Base-by-base conservation (phyloP, 352 stramenopile species). In the Blastocystis sp. region DNA sequence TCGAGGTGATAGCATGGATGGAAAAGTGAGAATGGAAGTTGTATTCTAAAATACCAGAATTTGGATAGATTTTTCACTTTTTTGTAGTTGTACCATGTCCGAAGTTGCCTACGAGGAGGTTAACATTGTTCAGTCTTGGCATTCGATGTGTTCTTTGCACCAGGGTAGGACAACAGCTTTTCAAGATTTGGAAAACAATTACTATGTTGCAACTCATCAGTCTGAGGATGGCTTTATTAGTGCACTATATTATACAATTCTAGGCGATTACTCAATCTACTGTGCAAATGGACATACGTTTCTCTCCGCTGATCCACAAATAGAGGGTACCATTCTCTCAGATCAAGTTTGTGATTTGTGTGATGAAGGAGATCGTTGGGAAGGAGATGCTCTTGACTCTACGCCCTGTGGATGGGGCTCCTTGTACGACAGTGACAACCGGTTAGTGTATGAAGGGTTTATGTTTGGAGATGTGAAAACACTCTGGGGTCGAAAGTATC, bases 321-420 rank as follows among this genome's bases (percentile, higher is more conserved):
- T 59, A 13, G 50, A 59, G 13, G 50, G 50, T 13, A n/a, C 13
- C 56, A 55, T 77, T n/a, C 3, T 41, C 9, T 56, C n/a, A 13
- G 50, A 84, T 37, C 5, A 23, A 47, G 68, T 84, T 18, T 2
- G 64, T 8, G 73, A 84, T 68, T 41, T 84, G 2, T 54, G 1
- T 47, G 53, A 34, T 66, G 11, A 66, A n/a, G 73, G 73, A 8
- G 53, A 45, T 18, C 73, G 73, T 47, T 84, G 73, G 73, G 73
- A 84, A 26, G 73, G 73, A 68, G 20, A 66, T 39, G 29, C 47
- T n/a, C 29, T 54, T 13, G 34, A 68, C 34, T 37, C 18, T 9
- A 15, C 18, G 8, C 73, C 73, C 3, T 84, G 37, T 26, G 73
- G 73, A 37, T 54, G n/a, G 15, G 73, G 73, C 4, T 34, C 20